Base-by-base conservation (phyloP, 306 rosid species). In the Prunus mira region DNA sequence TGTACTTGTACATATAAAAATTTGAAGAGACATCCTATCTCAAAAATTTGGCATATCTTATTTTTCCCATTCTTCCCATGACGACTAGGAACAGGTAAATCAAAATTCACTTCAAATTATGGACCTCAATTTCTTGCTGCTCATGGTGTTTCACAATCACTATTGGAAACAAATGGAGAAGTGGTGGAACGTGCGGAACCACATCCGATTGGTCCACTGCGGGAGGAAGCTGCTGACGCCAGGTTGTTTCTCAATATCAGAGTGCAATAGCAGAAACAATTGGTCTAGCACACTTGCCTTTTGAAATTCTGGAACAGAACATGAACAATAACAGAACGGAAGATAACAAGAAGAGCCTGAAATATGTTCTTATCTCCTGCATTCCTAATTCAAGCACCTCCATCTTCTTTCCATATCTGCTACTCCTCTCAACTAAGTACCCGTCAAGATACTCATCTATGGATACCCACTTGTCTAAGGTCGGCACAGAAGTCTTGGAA, bases 231-330 rank as follows among this genome's bases (percentile, higher is more conserved):
- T 28, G 14, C 38, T 25, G 17, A 25, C 34, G 30, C 11, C 0
- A n/a, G 6, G 38, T 27, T 27, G 38, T 61, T 60, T 61, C 19
- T 72, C 61, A 76, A 75, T 54, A 73, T 89, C 85, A 86, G n/a
- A 89, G 84, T 19, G 98, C 79, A 27, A 91, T 80, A 22, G 93
- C 88, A 63, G 97, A 78, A 84, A 88, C 90, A 80, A 90, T 78
- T 41, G 93, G 93, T 89, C 97, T 84, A 64, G 81, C 85, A 77
- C 85, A 81, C 88, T 92, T 95, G 72, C 88, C 64, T 89, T 92
- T 96, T 41, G 99, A 88, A 85, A 96, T 92, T 87, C 97, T 92
- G 80, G 99, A 92, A 81, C 99, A 96, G 81, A 96, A 92, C 99
- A 96, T 92, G 93, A 93, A 91, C 91, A 92, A 12, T 64, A 96